Base-by-base conservation (phyloP, 805 yeast species). In the Cyberlindnera petersonii region DNA sequence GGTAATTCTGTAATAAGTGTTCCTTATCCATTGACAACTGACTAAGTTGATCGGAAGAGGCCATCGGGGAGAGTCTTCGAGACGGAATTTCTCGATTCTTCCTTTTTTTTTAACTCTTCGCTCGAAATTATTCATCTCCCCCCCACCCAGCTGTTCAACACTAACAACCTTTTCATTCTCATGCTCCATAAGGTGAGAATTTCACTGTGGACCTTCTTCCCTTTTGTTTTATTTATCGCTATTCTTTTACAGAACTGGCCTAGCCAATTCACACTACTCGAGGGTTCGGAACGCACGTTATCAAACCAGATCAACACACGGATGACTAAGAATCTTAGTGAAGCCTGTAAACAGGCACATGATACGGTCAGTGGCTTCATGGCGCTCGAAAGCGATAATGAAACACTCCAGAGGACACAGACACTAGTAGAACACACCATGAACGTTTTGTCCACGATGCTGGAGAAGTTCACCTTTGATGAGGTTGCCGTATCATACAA, bases 401-500 rank as follows among this genome's bases (percentile, higher is more conserved):
- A 18, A 19, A 4, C 27, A 14, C 15, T 40, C 6, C 8, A 19
- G 2, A 4, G 35, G 21, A 42, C 46, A 11, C 42, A 42, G 32
- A 4, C 10, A 6, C 28, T 22, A 7, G 42, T 35, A 11, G 8
- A 16, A 21, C 14, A 32, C 14, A 34, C 46, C 9, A 21, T 20
- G 16, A 10, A 9, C 2, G 46, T 42, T 2, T 29, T 42, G 8
- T 24, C 14, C n/a, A 13, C 14, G 23, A 17, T 28, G 32, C 21
- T 42, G 18, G 36, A 23, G 3, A 14, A 16, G n/a, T 42, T n/a
- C 34, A 24, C 40, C 11, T 35, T 32, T 20, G 41, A 69, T 10
- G 79, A 82, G 42, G 62, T 85, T 4, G 82, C 97, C 0, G 69
- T 93, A 11, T 84, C 95, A 3, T 93, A 83, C 60, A 93, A 93